Percentiles rank a stretch among this genome's conserved stretches.
Evolutionary conservation across 2,329 filamentous ascomycete species (phyloP).

Genomic region (Aspergillus spinulosporus): DNA sequence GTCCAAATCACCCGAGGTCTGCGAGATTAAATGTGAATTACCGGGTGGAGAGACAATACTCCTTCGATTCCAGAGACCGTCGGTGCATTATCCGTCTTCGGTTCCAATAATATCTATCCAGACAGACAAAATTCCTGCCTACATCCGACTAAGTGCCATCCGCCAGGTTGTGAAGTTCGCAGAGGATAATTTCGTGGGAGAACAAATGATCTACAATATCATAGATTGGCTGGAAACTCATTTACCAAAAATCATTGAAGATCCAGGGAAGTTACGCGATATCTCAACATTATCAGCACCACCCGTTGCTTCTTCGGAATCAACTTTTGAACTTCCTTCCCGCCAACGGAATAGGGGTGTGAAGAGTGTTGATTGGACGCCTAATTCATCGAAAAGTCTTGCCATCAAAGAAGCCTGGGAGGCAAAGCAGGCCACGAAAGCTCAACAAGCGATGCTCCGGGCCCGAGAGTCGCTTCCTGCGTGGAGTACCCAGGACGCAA

Average conservation of each 20-base stretch:
- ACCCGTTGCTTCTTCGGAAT: constrained; percentile 16
- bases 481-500: constrained; percentile 76
- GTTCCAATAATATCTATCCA: constrained; percentile 69
- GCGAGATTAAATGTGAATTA: constrained; percentile 67
- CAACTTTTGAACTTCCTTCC: constrained; percentile 27
- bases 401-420: constrained; percentile 66
- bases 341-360: constrained; percentile 46
- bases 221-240: constrained; percentile 90
- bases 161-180: constrained; percentile 74
- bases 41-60: constrained; percentile 47
- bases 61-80: constrained; percentile 69
- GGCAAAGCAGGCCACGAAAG: constrained; percentile 62
- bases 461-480: constrained; percentile 76
- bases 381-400: constrained; percentile 59
- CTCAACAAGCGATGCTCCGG: constrained; percentile 72
- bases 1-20: constrained; percentile 61
- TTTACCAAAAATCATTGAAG: constrained; percentile 76
- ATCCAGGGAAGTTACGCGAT: constrained; percentile 79
- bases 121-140: constrained; percentile 73
- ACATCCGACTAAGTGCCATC: constrained; percentile 87
- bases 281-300: constrained; percentile 75
- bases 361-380: constrained; percentile 64
- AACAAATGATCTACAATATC: constrained; percentile 87
- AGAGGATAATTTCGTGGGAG: constrained; percentile 68
- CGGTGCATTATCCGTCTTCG: constrained; percentile 67